Evolutionary conservation across 805 yeast genomes (phyloP), one percentile per base, ranked within the genome.

Genomic region (Candida chilensis): DNA sequence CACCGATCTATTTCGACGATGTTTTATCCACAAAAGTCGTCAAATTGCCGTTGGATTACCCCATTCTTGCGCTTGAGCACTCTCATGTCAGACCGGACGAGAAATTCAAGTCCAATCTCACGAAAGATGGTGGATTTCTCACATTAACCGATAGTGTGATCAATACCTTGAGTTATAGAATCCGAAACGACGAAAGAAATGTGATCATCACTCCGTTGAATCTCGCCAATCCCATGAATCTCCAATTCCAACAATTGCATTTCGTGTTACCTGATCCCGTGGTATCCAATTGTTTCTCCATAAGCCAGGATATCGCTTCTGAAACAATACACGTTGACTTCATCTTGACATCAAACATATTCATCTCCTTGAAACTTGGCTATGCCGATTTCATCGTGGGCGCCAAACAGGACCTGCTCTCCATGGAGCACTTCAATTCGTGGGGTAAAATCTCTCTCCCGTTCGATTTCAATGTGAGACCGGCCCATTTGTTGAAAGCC

Each of bases 391-490:
- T 60, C 33, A 6, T 22, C 8, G 21, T 19, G 21, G 21, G 21
- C 11, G 13, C 14, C 13, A 7, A 6, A 6, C 11, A n/a, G 7
- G 13, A n/a, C 11, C 13, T 26, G 17, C n/a, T 20, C 11, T 8
- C 20, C 10, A 10, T 26, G 10, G 28, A 26, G 32, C 48, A 45
- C 17, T 55, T 60, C 35, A 39, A 37, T 24, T 33, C 44, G 20
- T 63, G 69, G 69, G 65, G 65, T 14, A 47, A 56, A 33, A 58
- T 61, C n/a, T 59, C 65, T 1, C 62, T 61, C 4, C 68, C 69
- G 4, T 63, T 62, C 37, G 28, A 15, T 16, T 26, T 26, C 28
- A 17, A 13, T 17, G 19, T 12, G 11, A 15, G 28, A 17, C 6
- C 6, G 34, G 54, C 56, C 11, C 40, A 41, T 24, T 37, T 32